phyloP scores from a whole-genome alignment of 2,329 filamentous ascomycete genomes.

The Triangularia verruculosa region DNA sequence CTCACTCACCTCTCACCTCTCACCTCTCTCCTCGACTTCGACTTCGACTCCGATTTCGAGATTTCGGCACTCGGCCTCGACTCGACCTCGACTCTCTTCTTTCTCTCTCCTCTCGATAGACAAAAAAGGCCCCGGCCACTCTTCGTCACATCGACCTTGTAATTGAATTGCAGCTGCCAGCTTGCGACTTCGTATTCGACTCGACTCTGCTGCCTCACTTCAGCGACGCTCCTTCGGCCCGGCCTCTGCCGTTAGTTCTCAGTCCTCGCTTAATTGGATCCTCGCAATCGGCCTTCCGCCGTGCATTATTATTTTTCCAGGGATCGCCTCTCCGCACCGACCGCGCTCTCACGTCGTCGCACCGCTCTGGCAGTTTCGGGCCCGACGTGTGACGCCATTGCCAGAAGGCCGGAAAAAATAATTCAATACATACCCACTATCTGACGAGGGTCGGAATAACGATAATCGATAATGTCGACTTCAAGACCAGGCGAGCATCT shows the following conservation, averaged over 20 bases:
- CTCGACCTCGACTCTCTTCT: conserved; percentile 3
- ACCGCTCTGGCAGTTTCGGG: conserved; percentile 17
- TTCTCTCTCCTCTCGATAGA: not conserved
- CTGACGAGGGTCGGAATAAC: conserved; percentile 47
- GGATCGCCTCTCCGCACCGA: conserved; percentile 18
- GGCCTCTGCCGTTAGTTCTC: conserved; percentile 12
- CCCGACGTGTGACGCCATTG: conserved; percentile 17
- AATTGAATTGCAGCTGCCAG: conserved; percentile 18
- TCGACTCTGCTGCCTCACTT: conserved; percentile 15
- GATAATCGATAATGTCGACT: conserved; percentile 92
- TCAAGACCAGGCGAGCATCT: conserved; percentile 76
- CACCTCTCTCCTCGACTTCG: not conserved
- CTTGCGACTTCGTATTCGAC: not conserved
- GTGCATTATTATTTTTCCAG: not conserved
- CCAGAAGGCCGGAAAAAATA: conserved; percentile 15
- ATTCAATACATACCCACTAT: conserved; percentile 17
- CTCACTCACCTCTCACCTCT: no score
- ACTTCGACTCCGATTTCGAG: no score
- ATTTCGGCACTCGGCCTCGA: no score
- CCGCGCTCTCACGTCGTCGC: conserved; percentile 23
- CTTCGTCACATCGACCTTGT: conserved; percentile 19
- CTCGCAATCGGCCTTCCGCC: conserved; percentile 1
- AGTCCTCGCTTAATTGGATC: conserved; percentile 24
- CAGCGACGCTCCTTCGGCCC: conserved; percentile 19
- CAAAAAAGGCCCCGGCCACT: conserved; percentile 1